Base-by-base conservation (phyloP, 345 rosid species). In the Salix udensis region DNA sequence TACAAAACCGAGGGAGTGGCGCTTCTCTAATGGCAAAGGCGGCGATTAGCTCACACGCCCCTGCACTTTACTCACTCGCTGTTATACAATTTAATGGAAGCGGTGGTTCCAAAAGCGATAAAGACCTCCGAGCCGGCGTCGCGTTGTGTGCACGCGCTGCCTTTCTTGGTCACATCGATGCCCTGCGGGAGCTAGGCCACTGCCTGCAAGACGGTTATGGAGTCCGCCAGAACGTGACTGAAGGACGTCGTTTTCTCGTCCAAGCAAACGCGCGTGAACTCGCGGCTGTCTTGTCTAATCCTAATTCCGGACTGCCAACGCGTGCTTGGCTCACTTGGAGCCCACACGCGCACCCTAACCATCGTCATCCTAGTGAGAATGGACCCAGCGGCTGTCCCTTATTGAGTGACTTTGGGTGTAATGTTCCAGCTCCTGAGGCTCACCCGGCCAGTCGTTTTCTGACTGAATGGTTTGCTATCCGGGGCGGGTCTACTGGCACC, bases 141-240 rank as follows among this genome's bases (percentile, higher is more conserved):
- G 98, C 98, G 64, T 67, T 96, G 7, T 93, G 99, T 50, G 97
- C 98, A 2, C 91, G 99, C 62, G 93, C 99, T 2, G 98, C 99
- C 64, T 93, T 88, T 71, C 80, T 93, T 0, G 98, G 98, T 58
- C 96, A 93, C 76, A 88, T 96, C 48, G 99, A 96, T 36, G 99
- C 99, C 13, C 82, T 91, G 0, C 97, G 99, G 3, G 98, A 96
- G 89, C 92, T 96, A 4, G 99, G 99, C 64, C 99, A 96, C 91
- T 96, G 99, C 73, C 89, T 96, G 6, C 97, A 92, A 65, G 99
- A 96, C 60, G 99, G 99, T 39, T 96, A 96, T 65, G 99, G 99
- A n/a, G 97, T 96, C 55, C 90, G 92, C 1, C 96, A 88, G 76
- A 92, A 91, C 84, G 79, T 93, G 24, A 83, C 87, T 24, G 96